Evolutionary conservation across 2,329 filamentous ascomycete genomes (phyloP), one percentile per base, ranked within the genome.

Genomic region (Neocatenulostroma microsporum): DNA sequence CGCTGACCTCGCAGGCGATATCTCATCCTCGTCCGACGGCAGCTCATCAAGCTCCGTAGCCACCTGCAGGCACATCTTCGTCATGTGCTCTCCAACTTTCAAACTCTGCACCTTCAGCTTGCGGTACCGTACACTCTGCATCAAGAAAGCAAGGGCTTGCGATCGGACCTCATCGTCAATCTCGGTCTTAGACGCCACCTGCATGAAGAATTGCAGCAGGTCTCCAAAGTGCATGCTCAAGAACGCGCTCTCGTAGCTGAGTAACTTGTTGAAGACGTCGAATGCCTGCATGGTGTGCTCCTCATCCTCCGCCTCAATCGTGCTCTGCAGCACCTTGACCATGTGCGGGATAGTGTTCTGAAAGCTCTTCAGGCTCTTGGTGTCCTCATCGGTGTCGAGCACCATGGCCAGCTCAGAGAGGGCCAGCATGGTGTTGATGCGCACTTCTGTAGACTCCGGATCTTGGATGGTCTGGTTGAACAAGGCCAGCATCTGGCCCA

Each of bases 41-140:
- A 84, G 74, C 26, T 84, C 79, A 37, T 85, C 83, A 14, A 96
- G 77, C 69, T 96, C 89, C 7, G 87, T 86, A 44, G 89, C 79
- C 51, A 96, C 89, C 56, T 89, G 76, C 63, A 96, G 77, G 56
- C 83, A 80, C 68, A 88, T 91, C 58, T 82, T 72, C 51, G 89
- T 95, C 49, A 98, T 74, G 60, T 86, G 78, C 54, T 89, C 80
- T 41, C 86, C 88, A 60, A 96, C 78, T 60, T 80, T 82, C 65
- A 95, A 80, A 44, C 76, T 84, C 68, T 96, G 91, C 37, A 96
- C 80, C 74, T 95, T 95, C 68, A 95, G 81, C 62, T 91, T 93
- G 57, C 89, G 80, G 69, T 89, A 95, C 47, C 84, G 80, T 19
- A 94, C 84, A 47, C 78, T 82, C 68, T 95, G 87, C 68, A 94